phyloP scores from a whole-genome alignment of 1,284 basidiomycete genomes.

The Leccinum holopus region DNA sequence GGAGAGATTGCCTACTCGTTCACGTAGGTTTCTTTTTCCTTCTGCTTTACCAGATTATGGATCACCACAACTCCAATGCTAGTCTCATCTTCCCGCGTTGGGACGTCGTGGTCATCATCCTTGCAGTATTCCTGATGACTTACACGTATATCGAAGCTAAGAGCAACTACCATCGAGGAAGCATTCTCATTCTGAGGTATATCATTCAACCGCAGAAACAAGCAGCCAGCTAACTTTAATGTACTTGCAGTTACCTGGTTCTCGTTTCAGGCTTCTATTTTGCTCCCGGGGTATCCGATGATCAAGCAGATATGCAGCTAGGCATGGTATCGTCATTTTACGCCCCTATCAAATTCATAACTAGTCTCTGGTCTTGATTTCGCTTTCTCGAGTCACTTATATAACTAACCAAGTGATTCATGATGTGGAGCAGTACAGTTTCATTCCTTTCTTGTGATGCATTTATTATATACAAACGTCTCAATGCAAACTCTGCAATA shows the following conservation, averaged over 20 bases:
- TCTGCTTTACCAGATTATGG: constrained; percentile 2
- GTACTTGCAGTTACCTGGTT: constrained; percentile 51
- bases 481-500: constrained; percentile 64
- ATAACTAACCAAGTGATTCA: neutral
- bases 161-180: constrained; percentile 95
- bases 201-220: constrained; percentile 11
- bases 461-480: constrained; percentile 6
- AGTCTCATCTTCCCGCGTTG: constrained; percentile 98
- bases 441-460: constrained; percentile 19
- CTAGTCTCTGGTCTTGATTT: constrained; percentile 23
- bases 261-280: constrained; percentile 62
- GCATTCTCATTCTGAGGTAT: constrained; percentile 87
- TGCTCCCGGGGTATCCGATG: constrained; percentile 39
- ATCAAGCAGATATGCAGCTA: constrained; percentile 19
- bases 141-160: constrained; percentile 99
- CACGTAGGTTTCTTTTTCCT: constrained; percentile 57
- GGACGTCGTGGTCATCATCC: constrained; percentile 95
- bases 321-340: constrained; percentile 5
- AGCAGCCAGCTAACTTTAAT: constrained; percentile 3
- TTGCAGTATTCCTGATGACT: constrained; percentile 95
- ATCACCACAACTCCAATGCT: neutral
- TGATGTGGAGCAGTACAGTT: constrained; percentile 10
- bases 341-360: constrained; percentile 10
- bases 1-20: constrained; percentile 85
- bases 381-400: constrained; percentile 1